Percentiles rank a stretch among this genome's conserved stretches.
These are phyloP conservation scores for Starmerella vaccinii DNA, from an alignment of 805 yeast genomes.

Conservation along the genomic window DNA sequence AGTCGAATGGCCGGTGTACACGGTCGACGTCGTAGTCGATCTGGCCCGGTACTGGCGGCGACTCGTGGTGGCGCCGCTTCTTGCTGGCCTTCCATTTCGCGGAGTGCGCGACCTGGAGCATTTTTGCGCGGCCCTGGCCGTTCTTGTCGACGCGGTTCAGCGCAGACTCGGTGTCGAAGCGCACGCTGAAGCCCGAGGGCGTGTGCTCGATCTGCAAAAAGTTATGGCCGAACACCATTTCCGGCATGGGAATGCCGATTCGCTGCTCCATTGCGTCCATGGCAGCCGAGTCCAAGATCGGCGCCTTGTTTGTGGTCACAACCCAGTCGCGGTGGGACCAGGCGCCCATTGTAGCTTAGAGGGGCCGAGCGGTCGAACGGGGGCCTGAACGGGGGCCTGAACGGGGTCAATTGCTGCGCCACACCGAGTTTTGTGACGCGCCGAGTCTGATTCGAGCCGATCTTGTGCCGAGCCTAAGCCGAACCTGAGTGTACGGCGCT, in stretches of 20 bases:
- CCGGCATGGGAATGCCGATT: slow-evolving; percentile 78
- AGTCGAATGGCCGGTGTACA: slow-evolving; percentile 76
- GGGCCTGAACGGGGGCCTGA: too few relatives aligned
- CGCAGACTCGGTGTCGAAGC: slow-evolving; percentile 72
- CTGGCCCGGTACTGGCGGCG: slow-evolving; percentile 27
- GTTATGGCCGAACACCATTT: slow-evolving; percentile 92
- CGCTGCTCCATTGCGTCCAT: slow-evolving; percentile 54
- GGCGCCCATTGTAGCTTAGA: neutral
- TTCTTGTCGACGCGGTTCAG: slow-evolving; percentile 47
- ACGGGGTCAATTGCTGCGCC: neutral
- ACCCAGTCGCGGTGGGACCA: slow-evolving; percentile 44
- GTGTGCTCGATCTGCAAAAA: slow-evolving; percentile 43
- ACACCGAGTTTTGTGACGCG: neutral
- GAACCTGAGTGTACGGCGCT: too few relatives aligned
- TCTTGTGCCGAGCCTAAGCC: too few relatives aligned
- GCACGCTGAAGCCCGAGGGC: slow-evolving; percentile 38
- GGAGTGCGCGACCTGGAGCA: slow-evolving; percentile 72
- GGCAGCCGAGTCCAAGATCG: slow-evolving; percentile 66
- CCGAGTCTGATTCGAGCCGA: too few relatives aligned
- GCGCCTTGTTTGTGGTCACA: slow-evolving; percentile 58
- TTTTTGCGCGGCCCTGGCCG: slow-evolving; percentile 34
- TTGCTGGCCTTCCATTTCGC: slow-evolving; percentile 55
- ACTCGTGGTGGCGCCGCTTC: slow-evolving; percentile 13
- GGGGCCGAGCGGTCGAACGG: too few relatives aligned
- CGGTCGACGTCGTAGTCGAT: slow-evolving; percentile 38